Evolutionary conservation across 805 yeast species (phyloP).

Genomic region (Schwanniomyces occidentalis): DNA sequence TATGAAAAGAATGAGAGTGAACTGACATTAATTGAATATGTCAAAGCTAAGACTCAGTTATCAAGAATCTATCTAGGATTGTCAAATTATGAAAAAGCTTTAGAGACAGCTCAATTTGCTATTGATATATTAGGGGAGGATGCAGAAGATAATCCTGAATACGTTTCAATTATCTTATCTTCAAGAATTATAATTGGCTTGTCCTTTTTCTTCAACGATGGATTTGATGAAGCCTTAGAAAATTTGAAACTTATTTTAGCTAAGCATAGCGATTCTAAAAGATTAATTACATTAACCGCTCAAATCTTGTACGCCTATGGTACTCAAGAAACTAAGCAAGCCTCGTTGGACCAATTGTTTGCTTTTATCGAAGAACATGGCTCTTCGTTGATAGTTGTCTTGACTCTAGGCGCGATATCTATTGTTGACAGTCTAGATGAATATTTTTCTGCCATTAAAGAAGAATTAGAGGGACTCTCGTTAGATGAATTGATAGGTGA

Average conservation of each 20-base stretch:
- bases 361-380: constrained; percentile 64
- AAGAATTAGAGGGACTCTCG: constrained; percentile 59
- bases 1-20: constrained; percentile 59
- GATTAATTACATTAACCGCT: constrained; percentile 70
- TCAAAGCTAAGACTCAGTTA: constrained; percentile 63
- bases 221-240: constrained; percentile 64
- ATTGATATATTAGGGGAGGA: constrained; percentile 48
- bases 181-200: constrained; percentile 73
- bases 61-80: constrained; percentile 71
- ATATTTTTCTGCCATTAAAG: constrained; percentile 62
- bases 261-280: constrained; percentile 54
- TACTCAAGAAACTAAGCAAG: constrained; percentile 74
- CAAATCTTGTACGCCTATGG: constrained; percentile 78
- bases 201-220: constrained; percentile 59
- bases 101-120: constrained; percentile 60
- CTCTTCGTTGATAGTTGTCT: constrained; percentile 61
- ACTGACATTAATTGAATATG: constrained; percentile 48
- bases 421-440: constrained; percentile 60
- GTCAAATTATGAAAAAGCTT: constrained; percentile 54
- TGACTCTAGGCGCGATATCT: constrained; percentile 79
- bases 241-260: constrained; percentile 64
- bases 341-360: constrained; percentile 82
- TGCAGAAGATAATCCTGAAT: constrained; percentile 22
- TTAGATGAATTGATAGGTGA: constrained; percentile 52
- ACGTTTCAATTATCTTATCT: constrained; percentile 44